Evolutionary conservation across 1,284 basidiomycete genomes (phyloP).

Genomic region (Ganoderma lingzhi): DNA sequence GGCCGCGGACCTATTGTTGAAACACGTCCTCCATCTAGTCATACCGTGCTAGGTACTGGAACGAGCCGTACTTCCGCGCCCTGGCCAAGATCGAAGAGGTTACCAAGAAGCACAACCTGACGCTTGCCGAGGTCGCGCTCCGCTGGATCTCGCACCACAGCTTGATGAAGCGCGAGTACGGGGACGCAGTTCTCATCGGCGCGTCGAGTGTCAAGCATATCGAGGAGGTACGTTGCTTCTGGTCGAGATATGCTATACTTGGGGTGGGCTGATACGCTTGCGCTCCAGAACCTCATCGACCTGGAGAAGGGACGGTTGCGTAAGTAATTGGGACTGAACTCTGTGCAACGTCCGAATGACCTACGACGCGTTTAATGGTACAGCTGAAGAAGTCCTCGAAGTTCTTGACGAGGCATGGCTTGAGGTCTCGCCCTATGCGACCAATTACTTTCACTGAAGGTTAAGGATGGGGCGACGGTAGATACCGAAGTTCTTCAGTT

Average conservation of each 20-base stretch:
- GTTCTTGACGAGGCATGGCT: slow-evolving; percentile 50
- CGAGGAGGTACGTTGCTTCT: slow-evolving; percentile 46
- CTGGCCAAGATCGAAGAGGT: slow-evolving; percentile 48
- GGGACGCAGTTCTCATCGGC: slow-evolving; percentile 61
- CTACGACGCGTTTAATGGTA: no score
- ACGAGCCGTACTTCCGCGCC: slow-evolving; percentile 57
- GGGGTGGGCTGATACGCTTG: neutral
- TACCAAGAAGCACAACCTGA: slow-evolving; percentile 51
- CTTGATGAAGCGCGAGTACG: slow-evolving; percentile 52
- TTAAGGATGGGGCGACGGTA: neutral
- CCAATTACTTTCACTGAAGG: slow-evolving; percentile 40
- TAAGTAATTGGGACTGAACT: slow-evolving; percentile 39
- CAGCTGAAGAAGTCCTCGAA: slow-evolving; percentile 47
- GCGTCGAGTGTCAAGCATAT: slow-evolving; percentile 59
- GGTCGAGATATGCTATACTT: neutral
- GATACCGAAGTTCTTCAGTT: neutral
- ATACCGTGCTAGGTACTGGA: slow-evolving; percentile 52
- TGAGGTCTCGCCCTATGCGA: slow-evolving; percentile 41
- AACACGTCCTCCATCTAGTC: slow-evolving; percentile 19
- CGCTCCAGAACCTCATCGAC: slow-evolving; percentile 56
- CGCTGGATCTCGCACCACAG: slow-evolving; percentile 65
- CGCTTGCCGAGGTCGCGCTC: slow-evolving; percentile 57
- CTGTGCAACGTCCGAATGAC: no score
- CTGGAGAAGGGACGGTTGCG: slow-evolving; percentile 65
- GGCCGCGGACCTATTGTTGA: neutral